Conservation (phyloP, 768 basidiomycete genomes). For the Gloeophyllum trabeum region DNA sequence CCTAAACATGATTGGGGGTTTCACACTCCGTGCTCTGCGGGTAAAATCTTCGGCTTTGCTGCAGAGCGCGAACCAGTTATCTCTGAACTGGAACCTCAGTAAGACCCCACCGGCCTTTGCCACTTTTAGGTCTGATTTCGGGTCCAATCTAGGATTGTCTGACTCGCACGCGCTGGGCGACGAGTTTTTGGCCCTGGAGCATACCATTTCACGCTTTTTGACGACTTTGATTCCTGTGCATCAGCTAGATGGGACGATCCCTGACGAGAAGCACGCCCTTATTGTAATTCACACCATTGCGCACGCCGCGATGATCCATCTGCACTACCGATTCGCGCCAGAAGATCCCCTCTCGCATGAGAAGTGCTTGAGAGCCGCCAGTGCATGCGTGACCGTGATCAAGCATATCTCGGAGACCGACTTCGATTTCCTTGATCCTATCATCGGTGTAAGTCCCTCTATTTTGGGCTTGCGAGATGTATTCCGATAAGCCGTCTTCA, state of each 20-base stretch:
- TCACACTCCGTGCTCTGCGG: constrained; percentile 53
- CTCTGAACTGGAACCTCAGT: constrained; percentile 54
- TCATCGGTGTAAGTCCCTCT: constrained; percentile 43
- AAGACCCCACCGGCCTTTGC: too few species aligned
- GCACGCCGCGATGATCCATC: constrained; percentile 52
- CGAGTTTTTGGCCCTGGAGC: constrained; percentile 51
- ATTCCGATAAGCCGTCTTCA: constrained; percentile 14
- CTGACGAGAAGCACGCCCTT: constrained; percentile 49
- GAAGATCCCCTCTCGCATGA: constrained; percentile 51
- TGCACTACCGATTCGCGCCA: constrained; percentile 50
- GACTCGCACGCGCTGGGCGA: constrained; percentile 38
- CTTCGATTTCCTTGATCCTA: constrained; percentile 65
- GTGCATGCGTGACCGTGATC: constrained; percentile 45
- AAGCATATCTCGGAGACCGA: constrained; percentile 55
- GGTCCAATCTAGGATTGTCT: too few species aligned
- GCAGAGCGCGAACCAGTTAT: constrained; percentile 51
- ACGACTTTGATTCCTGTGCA: constrained; percentile 54
- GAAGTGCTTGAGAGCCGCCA: constrained; percentile 56
- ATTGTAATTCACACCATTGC: constrained; percentile 54
- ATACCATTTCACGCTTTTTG: constrained; percentile 50
- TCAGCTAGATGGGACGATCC: constrained; percentile 43
- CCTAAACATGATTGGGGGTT: constrained; percentile 35
- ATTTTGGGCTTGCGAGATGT: background rate
- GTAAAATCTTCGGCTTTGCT: constrained; percentile 72
- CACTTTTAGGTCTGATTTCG: too few species aligned